Conservation (phyloP, 1,139 yeast species). For the Candida glucosophila region DNA sequence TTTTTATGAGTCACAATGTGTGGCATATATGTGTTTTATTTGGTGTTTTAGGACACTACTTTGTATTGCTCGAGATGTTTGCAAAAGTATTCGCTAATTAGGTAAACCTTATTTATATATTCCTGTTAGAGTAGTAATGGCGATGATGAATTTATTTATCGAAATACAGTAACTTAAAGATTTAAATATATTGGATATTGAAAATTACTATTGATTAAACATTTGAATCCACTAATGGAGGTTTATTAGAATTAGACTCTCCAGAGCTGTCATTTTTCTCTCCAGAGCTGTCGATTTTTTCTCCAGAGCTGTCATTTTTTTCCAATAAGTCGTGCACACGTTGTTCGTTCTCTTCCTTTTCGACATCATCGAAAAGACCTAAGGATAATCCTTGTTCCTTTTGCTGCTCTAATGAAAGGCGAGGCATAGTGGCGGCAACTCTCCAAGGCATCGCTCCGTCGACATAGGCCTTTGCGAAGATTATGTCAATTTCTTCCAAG, state of each 20-base stretch:
- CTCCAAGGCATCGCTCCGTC: conserved; percentile 41
- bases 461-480: conserved; percentile 37
- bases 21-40: conserved; percentile 91
- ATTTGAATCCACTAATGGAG: no score
- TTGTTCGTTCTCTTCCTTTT: conserved; percentile 25
- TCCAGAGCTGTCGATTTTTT: conserved; percentile 3
- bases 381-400: conserved; percentile 40
- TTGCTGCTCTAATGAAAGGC: conserved; percentile 34
- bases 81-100: conserved; percentile 10
- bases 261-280: no score
- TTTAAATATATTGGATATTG: conserved; percentile 1
- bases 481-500: conserved; percentile 40
- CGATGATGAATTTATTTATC: conserved; percentile 16
- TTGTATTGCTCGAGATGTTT: conserved; percentile 66
- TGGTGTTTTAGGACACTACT: conserved; percentile 83
- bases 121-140: conserved; percentile 37
- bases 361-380: conserved; percentile 37
- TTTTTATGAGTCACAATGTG: conserved; percentile 71
- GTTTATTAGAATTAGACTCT: no score
- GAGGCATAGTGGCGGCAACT: conserved; percentile 45
- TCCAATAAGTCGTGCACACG: conserved; percentile 14
- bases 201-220: conserved; percentile 1
- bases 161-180: conserved; percentile 1
- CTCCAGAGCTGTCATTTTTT: conserved; percentile 8
- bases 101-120: conserved; percentile 1